Conservation (phyloP, 768 basidiomycete genomes). For the Agrocybe praecox region DNA sequence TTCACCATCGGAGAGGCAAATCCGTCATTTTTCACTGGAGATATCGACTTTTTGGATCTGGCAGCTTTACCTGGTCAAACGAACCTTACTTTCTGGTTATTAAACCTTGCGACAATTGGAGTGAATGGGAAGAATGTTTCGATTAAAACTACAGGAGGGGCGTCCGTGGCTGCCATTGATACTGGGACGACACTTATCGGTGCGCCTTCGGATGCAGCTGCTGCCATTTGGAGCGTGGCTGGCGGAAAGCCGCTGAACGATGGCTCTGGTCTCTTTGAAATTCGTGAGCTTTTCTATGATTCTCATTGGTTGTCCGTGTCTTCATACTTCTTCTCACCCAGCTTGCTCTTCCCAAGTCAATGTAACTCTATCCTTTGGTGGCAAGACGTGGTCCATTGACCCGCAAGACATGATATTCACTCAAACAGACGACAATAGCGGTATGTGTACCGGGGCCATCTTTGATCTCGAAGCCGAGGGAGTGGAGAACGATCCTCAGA, state of each 20-base stretch:
- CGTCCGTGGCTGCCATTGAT: conserved; percentile 74
- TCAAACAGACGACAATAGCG: background rate
- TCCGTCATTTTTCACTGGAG: conserved; percentile 58
- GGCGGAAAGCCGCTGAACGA: conserved; percentile 45
- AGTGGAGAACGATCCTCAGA: background rate
- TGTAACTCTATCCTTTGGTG: conserved; percentile 74
- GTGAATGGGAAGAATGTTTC: conserved; percentile 12
- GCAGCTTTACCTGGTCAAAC: background rate
- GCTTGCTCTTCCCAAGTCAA: conserved; percentile 65
- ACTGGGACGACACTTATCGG: conserved; percentile 93
- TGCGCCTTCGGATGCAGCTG: conserved; percentile 62
- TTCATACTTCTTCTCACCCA: conserved; percentile 23
- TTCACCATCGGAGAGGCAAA: conserved; percentile 74
- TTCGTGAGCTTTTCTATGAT: conserved; percentile 47
- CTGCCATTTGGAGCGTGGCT: conserved; percentile 59
- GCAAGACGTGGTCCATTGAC: conserved; percentile 74
- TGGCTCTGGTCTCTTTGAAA: conserved; percentile 70
- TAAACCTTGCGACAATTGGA: background rate
- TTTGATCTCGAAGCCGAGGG: background rate
- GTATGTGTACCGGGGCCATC: background rate
- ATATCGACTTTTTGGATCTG: conserved; percentile 60
- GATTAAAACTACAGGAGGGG: background rate
- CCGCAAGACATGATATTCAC: conserved; percentile 61
- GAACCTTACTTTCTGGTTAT: background rate
- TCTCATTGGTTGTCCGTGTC: background rate